Evolutionary conservation across 2,329 filamentous ascomycete species (phyloP).

Genomic region (Xylaria sp.): DNA sequence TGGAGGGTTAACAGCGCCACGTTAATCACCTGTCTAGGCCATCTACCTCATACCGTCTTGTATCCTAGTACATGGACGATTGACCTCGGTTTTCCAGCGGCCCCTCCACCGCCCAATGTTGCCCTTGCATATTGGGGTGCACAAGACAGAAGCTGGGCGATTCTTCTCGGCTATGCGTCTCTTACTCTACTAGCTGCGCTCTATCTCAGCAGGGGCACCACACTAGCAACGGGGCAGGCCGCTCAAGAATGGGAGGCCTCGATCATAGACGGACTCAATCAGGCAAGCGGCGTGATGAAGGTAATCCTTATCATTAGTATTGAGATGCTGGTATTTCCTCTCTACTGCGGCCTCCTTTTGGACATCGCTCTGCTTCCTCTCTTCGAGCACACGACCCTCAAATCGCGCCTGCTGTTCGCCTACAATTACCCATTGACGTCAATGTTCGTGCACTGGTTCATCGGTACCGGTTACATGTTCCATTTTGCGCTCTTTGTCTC

Average conservation of each 20-base stretch:
- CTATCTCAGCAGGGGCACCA: constrained; percentile 79
- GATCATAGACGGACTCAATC: constrained; percentile 84
- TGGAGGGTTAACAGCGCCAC: constrained; percentile 39
- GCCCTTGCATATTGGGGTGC: constrained; percentile 75
- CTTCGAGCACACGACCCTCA: constrained; percentile 83
- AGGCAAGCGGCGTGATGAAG: constrained; percentile 96
- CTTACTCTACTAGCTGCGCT: constrained; percentile 79
- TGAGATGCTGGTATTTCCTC: constrained; percentile 96
- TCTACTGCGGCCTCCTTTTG: constrained; percentile 93
- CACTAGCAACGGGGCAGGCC: constrained; percentile 69
- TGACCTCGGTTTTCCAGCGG: constrained; percentile 60
- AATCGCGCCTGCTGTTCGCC: constrained; percentile 82
- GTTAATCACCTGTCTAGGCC: constrained; percentile 46
- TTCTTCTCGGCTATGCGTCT: constrained; percentile 82
- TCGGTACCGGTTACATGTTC: constrained; percentile 99
- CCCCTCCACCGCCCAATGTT: constrained; percentile 59
- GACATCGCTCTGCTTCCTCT: constrained; percentile 89
- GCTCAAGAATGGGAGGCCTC: constrained; percentile 77
- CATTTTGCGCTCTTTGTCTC: constrained; percentile 98
- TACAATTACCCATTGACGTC: constrained; percentile 85
- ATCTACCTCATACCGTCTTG: constrained; percentile 52
- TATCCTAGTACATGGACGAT: constrained; percentile 69
- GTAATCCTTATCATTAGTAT: constrained; percentile 98
- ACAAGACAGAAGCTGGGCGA: constrained; percentile 75
- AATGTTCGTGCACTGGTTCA: constrained; percentile 98